Percentiles rank a stretch among this genome's conserved stretches.
phyloP scores from a whole-genome alignment of 192 early-diverging fungal species.

The Rhizoclosmatium sp. region DNA sequence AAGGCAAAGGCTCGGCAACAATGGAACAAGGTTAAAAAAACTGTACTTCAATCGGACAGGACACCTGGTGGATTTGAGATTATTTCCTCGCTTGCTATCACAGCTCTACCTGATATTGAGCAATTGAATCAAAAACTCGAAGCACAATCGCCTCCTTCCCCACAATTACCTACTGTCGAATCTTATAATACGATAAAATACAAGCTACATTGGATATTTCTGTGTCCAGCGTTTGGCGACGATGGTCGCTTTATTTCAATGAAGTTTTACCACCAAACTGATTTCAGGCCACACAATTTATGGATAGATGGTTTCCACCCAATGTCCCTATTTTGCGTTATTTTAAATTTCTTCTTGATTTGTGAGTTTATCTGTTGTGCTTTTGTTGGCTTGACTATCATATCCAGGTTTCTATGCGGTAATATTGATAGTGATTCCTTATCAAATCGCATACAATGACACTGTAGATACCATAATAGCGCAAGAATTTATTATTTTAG shows the following conservation, averaged over 20 bases:
- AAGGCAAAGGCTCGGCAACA: neutral
- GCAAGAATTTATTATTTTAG: neutral
- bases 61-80: conserved; percentile 3
- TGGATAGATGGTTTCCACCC: conserved; percentile 22
- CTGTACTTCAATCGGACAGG: neutral
- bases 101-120: conserved; percentile 17
- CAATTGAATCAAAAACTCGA: conserved; percentile 19
- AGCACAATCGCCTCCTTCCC: neutral
- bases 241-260: conserved; percentile 15
- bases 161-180: neutral
- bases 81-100: conserved; percentile 9
- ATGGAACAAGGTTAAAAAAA: neutral
- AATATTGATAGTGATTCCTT: conserved; percentile 1
- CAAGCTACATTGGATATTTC: conserved; percentile 9
- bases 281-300: conserved; percentile 16
- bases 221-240: conserved; percentile 32
- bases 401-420: neutral
- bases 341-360: conserved; percentile 9
- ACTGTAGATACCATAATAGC: neutral
- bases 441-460: conserved; percentile 12
- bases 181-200: conserved; percentile 3
- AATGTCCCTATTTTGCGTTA: conserved; percentile 8
- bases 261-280: neutral
- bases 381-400: neutral
- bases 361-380: neutral